Evolutionary conservation across 2,329 filamentous ascomycete genomes (phyloP).

Genomic region (Huntiella decipiens): DNA sequence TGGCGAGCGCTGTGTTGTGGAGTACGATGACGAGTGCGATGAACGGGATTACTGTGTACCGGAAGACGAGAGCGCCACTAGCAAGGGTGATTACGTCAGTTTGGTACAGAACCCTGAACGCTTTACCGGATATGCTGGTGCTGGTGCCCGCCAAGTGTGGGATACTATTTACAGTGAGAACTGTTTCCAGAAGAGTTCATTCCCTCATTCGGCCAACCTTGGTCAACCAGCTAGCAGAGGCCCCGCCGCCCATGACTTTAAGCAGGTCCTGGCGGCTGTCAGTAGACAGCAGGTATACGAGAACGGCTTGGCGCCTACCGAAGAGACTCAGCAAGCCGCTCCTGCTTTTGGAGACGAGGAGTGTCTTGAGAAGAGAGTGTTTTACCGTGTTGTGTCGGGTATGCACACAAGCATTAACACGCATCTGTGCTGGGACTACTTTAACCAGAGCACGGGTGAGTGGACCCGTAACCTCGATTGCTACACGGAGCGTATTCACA

Average conservation of each 20-base stretch:
- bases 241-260: constrained; percentile 40
- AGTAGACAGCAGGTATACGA: constrained; percentile 43
- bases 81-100: constrained; percentile 58
- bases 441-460: constrained; percentile 84
- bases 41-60: constrained; percentile 92
- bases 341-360: constrained; percentile 67
- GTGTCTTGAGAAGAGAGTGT: constrained; percentile 96
- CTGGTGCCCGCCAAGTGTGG: constrained; percentile 79
- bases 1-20: constrained; percentile 88
- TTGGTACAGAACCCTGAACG: constrained; percentile 20
- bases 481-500: constrained; percentile 72
- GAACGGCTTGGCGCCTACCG: constrained; percentile 28
- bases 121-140: constrained; percentile 83
- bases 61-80: constrained; percentile 72
- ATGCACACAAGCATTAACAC: constrained; percentile 98
- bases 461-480: constrained; percentile 85
- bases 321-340: constrained; percentile 29
- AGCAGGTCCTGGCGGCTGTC: constrained; percentile 38
- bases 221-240: constrained; percentile 24
- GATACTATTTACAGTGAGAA: constrained; percentile 94
- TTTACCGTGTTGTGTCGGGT: constrained; percentile 83
- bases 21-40: constrained; percentile 95
- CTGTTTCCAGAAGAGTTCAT: constrained; percentile 61
- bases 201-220: constrained; percentile 37
- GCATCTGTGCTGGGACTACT: constrained; percentile 86